Percentiles rank a stretch among this genome's conserved stretches.
Evolutionary conservation across 768 basidiomycete genomes (phyloP).

Genomic region (Multifurca ochricompacta): DNA sequence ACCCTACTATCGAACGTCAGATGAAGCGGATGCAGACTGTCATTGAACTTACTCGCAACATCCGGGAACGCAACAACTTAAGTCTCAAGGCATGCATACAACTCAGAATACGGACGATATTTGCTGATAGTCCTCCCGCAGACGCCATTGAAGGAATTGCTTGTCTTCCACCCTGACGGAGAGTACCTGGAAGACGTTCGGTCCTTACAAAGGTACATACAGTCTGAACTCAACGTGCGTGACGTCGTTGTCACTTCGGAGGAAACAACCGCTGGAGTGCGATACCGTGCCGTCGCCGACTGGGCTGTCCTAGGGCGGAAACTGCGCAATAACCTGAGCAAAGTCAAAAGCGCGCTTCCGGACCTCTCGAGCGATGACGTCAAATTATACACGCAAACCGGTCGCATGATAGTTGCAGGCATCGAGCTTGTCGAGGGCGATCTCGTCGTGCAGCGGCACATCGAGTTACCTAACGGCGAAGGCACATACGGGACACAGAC

Average conservation of each 20-base stretch:
- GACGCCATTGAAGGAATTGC: slow-evolving; percentile 88
- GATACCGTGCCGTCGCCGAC: slow-evolving; percentile 88
- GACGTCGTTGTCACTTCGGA: slow-evolving; percentile 85
- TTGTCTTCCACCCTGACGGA: slow-evolving; percentile 86
- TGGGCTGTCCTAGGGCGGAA: slow-evolving; percentile 93
- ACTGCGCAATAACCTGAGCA: slow-evolving; percentile 82
- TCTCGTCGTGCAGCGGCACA: slow-evolving; percentile 82
- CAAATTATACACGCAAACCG: slow-evolving; percentile 65
- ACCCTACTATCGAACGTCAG: slow-evolving; percentile 87
- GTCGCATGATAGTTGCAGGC: slow-evolving; percentile 78
- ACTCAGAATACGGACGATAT: not conserved
- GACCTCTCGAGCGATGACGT: slow-evolving; percentile 73
- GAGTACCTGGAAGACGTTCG: slow-evolving; percentile 81
- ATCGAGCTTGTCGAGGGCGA: slow-evolving; percentile 90
- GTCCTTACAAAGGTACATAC: slow-evolving; percentile 79
- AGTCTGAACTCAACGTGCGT: slow-evolving; percentile 93
- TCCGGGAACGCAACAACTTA: slow-evolving; percentile 80
- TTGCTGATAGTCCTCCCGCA: slow-evolving; percentile 26
- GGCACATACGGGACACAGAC: slow-evolving; percentile 74
- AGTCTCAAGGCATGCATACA: slow-evolving; percentile 73
- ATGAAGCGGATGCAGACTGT: slow-evolving; percentile 92
- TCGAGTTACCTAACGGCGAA: slow-evolving; percentile 61
- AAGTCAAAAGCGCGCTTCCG: slow-evolving; percentile 84
- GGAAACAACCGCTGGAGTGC: slow-evolving; percentile 77
- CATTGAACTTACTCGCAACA: slow-evolving; percentile 83